These are phyloP conservation scores for Fonsecaea multimorphosa DNA, from an alignment of 2,329 filamentous ascomycete genomes.

Conservation along the genomic window DNA sequence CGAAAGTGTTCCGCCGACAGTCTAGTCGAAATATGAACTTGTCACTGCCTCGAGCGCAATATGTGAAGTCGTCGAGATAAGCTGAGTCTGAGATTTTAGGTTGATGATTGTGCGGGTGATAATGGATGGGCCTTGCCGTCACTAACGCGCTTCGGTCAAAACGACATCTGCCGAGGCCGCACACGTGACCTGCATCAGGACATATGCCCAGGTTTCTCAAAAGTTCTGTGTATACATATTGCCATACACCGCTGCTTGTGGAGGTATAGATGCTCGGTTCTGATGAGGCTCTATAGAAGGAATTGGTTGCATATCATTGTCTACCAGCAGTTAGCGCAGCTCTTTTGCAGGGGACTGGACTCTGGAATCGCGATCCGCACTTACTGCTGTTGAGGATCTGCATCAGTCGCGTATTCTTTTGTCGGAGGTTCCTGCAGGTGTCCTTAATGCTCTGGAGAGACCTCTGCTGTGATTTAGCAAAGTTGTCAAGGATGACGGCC, in stretches of 20 bases:
- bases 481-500: slow-evolving; percentile 30
- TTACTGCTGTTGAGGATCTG: slow-evolving; percentile 23
- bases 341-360: not conserved
- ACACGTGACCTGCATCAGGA: not conserved
- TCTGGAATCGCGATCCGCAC: not conserved
- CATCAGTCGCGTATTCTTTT: slow-evolving; percentile 29
- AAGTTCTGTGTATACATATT: slow-evolving; percentile 15
- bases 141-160: slow-evolving; percentile 3
- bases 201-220: not conserved
- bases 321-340: slow-evolving; percentile 11
- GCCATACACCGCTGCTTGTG: slow-evolving; percentile 17
- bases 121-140: slow-evolving; percentile 12
- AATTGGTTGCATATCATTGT: not conserved
- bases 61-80: slow-evolving; percentile 9
- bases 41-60: not conserved
- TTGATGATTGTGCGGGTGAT: slow-evolving; percentile 13
- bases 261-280: slow-evolving; percentile 17
- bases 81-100: slow-evolving; percentile 11
- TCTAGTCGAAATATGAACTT: not conserved
- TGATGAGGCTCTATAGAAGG: slow-evolving; percentile 11
- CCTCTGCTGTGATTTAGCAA: slow-evolving; percentile 30
- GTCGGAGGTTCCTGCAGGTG: slow-evolving; percentile 26
- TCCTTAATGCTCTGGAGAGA: slow-evolving; percentile 32
- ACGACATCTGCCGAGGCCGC: not conserved
- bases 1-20: not conserved